Percentiles rank a stretch among this genome's conserved stretches.
These are phyloP conservation scores for Cystobasidium pallidum DNA, from an alignment of 1,284 basidiomycete genomes.

Conservation along the genomic window DNA sequence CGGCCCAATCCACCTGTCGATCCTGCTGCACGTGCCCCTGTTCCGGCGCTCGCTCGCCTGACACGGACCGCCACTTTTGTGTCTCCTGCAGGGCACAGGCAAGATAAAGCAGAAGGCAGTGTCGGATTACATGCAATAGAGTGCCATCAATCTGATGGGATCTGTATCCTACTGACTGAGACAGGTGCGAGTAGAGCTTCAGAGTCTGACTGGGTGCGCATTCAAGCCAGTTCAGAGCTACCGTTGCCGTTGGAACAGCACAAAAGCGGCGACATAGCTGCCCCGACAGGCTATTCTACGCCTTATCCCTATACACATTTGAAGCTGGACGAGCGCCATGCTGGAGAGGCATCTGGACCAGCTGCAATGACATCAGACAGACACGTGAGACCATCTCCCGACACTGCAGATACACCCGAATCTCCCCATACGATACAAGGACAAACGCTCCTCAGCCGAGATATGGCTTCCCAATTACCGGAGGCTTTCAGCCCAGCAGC, in stretches of 20 bases:
- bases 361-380: too few relatives aligned
- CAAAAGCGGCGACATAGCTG: neutral
- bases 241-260: neutral
- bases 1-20: neutral
- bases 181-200: neutral
- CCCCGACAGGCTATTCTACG: too few relatives aligned
- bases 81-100: too few relatives aligned
- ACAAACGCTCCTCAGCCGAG: neutral
- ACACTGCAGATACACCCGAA: too few relatives aligned
- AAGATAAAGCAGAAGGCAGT: neutral
- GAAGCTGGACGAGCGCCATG: too few relatives aligned
- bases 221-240: neutral
- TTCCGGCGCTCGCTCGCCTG: neutral
- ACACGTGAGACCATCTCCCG: too few relatives aligned
- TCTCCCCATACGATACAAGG: neutral
- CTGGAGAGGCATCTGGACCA: too few relatives aligned
- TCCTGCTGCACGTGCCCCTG: neutral
- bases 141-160: neutral
- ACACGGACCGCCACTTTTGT: neutral
- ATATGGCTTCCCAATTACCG: constrained; percentile 7
- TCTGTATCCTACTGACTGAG: constrained; percentile 15
- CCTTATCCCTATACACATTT: too few relatives aligned
- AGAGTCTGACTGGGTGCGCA: neutral
- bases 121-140: neutral
- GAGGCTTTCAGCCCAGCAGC: neutral